Conservation (phyloP, 768 basidiomycete species). For the Suillus tomentosus region DNA sequence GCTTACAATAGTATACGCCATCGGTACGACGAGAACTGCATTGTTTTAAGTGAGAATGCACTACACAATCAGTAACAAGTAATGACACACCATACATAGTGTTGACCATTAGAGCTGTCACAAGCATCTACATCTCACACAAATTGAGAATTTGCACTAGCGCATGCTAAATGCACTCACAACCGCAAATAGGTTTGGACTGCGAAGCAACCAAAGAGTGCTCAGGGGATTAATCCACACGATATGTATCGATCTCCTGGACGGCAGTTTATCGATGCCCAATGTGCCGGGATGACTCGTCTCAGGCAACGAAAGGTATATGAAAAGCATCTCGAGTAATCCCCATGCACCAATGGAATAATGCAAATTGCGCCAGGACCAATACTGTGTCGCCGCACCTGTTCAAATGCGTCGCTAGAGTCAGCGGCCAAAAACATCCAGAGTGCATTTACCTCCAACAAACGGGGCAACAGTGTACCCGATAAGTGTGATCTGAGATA, state of each 20-base stretch:
- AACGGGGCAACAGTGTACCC: slow-evolving; percentile 61
- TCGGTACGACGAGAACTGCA: slow-evolving; percentile 52
- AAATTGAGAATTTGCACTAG: background rate
- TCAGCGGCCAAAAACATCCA: background rate
- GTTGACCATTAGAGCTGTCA: slow-evolving; percentile 31
- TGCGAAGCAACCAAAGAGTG: slow-evolving; percentile 29
- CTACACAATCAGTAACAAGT: too few relatives aligned
- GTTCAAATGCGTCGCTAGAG: background rate
- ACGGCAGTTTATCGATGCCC: slow-evolving; percentile 27
- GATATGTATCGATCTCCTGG: slow-evolving; percentile 13
- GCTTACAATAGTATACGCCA: slow-evolving; percentile 67
- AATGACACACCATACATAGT: slow-evolving; percentile 39
- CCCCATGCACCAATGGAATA: slow-evolving; percentile 42
- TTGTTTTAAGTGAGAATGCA: background rate
- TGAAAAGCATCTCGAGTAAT: slow-evolving; percentile 28
- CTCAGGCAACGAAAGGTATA: slow-evolving; percentile 33
- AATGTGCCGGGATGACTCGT: slow-evolving; percentile 36
- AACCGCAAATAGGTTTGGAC: slow-evolving; percentile 30
- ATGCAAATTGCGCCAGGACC: slow-evolving; percentile 62
- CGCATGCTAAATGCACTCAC: slow-evolving; percentile 20
- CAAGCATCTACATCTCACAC: slow-evolving; percentile 42
- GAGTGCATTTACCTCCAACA: slow-evolving; percentile 41
- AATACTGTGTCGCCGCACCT: slow-evolving; percentile 52
- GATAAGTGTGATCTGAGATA: slow-evolving; percentile 39
- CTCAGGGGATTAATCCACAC: slow-evolving; percentile 36